phyloP scores from a whole-genome alignment of 2,329 filamentous ascomycete species.

The Fusarium sp. region DNA sequence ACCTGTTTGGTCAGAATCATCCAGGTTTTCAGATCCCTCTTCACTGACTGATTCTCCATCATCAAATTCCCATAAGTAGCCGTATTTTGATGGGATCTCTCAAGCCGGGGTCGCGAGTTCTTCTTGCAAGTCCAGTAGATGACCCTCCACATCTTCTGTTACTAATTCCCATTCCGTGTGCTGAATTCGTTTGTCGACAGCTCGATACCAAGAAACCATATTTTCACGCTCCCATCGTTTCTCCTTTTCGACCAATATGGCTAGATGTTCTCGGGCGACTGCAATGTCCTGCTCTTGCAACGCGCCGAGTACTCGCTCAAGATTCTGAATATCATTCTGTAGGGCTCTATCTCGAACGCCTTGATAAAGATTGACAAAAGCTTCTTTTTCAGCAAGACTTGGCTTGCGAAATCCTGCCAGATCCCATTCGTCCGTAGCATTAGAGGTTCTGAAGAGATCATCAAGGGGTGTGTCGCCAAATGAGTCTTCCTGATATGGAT shows the following conservation, averaged over 20 bases:
- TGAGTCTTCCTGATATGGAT: background rate
- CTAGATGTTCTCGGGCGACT: background rate
- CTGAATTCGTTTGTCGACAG: slow-evolving; percentile 12
- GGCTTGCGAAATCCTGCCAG: background rate
- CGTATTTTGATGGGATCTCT: background rate
- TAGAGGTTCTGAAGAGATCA: accelerated
- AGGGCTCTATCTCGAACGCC: slow-evolving; percentile 16
- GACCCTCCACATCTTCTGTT: slow-evolving; percentile 2
- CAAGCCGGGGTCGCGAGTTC: slow-evolving; percentile 6
- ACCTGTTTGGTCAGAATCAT: background rate
- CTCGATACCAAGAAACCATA: slow-evolving; percentile 13
- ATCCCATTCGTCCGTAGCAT: accelerated
- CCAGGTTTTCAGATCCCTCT: background rate
- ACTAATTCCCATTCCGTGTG: background rate
- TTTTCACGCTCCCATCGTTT: background rate
- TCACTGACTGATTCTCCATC: background rate
- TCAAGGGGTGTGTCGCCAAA: background rate
- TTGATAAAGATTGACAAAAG: slow-evolving; percentile 18
- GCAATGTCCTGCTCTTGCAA: background rate
- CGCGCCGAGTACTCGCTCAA: background rate
- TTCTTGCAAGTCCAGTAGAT: slow-evolving; percentile 1
- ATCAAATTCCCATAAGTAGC: background rate
- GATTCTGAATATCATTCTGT: background rate
- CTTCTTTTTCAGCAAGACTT: background rate
- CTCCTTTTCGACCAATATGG: background rate